Evolutionary conservation across 2,329 filamentous ascomycete genomes (phyloP), one percentile per base, ranked within the genome.

Genomic region (Huntiella omanensis): DNA sequence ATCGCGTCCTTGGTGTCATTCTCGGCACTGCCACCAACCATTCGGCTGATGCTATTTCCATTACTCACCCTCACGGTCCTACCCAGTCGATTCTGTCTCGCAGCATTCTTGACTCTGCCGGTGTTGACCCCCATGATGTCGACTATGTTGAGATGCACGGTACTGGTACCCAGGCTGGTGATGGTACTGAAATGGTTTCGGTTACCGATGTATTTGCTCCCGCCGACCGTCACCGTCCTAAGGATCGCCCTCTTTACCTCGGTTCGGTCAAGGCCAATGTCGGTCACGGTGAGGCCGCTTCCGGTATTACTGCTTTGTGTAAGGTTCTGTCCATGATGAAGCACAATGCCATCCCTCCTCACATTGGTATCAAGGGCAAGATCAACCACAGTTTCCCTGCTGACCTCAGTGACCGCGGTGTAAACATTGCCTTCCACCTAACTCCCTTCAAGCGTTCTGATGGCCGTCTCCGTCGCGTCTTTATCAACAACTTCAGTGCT

Each of bases 101-200:
- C 47, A 68, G 73, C 35, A 76, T 91, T 22, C 67, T 91, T 1
- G 71, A 79, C 41, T 73, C 82, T 38, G 78, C 82, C 37, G 78
- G 80, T 49, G 70, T 91, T 16, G 77, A 87, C 55, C 80, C 83
- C 1, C 70, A 76, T 43, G 80, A 87, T 52, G 71, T 93, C 42
- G 77, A 77, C 59, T 92, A 88, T 55, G 77, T 93, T 6, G 85
- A 92, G 61, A 85, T 91, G 77, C 84, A 93, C 59, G 85, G 83
- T 11, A 93, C 85, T 2, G 85, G 85, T 32, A 93, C 83, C 0
- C 83, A 91, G 59, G 83, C 81, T 32, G 85, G 83, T 50, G 85
- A 93, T 56, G 77, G 76, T 5, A 80, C 76, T 3, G 86, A 94
- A 59, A 87, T 88, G 79, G 67, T 75, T 1, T 85, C 80, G 0